Base-by-base conservation (phyloP, 495 filamentous ascomycete species). In the Physcia stellaris region DNA sequence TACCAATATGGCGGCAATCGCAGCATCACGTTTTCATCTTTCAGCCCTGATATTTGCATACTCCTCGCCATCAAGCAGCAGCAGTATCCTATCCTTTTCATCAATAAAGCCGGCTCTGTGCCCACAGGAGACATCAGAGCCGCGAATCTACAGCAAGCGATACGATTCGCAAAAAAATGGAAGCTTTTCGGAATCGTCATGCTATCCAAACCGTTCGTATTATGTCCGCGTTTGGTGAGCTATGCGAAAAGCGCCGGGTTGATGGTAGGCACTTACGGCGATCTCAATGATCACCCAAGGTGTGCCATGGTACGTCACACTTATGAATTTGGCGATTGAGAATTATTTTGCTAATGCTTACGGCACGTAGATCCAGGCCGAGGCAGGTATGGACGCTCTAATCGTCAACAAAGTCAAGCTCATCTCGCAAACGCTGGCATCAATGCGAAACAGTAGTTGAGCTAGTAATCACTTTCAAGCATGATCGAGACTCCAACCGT, bases 21-120 rank as follows among this genome's bases (percentile, higher is more conserved):
- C 6, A 40, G 37, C 9, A 63, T 67, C 9, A 50, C 63, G 2
- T 42, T 68, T 10, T 60, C 59, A 1, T 59, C 62, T 1, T 67
- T 67, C 40, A 64, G 45, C 24, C 60, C 64, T 6, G 61, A 67
- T 27, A 26, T 67, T 15, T 65, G 62, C 42, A 62, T 66, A 12
- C 46, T 63, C 3, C 45, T 64, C 1, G 40, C 51, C 0, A 30
- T 45, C 20, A 68, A 67, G 41, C 61, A 67, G 43, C 33, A 47
- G 9, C 44, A 28, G 6, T 63, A 57, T 33, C 59, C 64, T 3
- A 50, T 66, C 18, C 41, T 66, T n/a, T 63, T 66, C 35, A 45
- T 62, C 28, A 58, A 39, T 17, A 52, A 66, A 38, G 51, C 59
- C 11, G 55, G 54, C 33, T 56, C 50, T 11, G 37, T 41, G 0